Evolutionary conservation across 352 stramenopile species (phyloP), one percentile per base, ranked within the genome.

Genomic region (Globisporangium takayamanum): DNA sequence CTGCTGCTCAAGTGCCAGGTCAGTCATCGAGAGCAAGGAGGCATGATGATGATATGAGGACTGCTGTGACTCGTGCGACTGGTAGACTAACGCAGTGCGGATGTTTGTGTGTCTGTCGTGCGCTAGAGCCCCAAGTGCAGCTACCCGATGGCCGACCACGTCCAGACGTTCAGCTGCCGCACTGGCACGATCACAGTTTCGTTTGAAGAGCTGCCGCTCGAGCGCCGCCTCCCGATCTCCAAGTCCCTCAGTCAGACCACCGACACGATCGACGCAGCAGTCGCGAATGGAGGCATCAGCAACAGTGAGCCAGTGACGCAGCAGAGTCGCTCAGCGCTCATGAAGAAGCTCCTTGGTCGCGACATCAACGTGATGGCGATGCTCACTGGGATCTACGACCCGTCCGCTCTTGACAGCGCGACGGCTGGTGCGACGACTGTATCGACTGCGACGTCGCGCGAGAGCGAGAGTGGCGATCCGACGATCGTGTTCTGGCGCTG

Each of bases 401-500:
- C 60, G 12, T 33, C 69, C 42, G 59, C 62, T 25, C 46, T 64
- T 18, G 62, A 65, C 14, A 45, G 45, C 39, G 26, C 12, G 2
- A 25, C 36, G 0, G 47, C 36, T 18, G 42, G 44, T 6, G 33
- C 20, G 7, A 41, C 39, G 18, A 64, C 30, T 30, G 63, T 70
- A 42, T 57, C 65, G 5, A n/a, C 44, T 49, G 44, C 44, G n/a
- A 46, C 41, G 16, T 18, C 41, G 41, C 18, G 15, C 30, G 72
- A 78, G 25, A 56, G 47, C 59, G 58, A 79, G 12, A 63, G 59
- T 5, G 73, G 14, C 2, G 41, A 73, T 45, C 80, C 84, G 5
- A 68, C 74, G 6, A 97, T 99, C 58, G 85, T 92, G n/a, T 98
- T 96, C 59, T 98, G 94, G 92, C 97, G 94, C n/a, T 98, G 97